Evolutionary conservation across 371 early-diverging fungal species (phyloP).

Genomic region (Mortierella sp.): DNA sequence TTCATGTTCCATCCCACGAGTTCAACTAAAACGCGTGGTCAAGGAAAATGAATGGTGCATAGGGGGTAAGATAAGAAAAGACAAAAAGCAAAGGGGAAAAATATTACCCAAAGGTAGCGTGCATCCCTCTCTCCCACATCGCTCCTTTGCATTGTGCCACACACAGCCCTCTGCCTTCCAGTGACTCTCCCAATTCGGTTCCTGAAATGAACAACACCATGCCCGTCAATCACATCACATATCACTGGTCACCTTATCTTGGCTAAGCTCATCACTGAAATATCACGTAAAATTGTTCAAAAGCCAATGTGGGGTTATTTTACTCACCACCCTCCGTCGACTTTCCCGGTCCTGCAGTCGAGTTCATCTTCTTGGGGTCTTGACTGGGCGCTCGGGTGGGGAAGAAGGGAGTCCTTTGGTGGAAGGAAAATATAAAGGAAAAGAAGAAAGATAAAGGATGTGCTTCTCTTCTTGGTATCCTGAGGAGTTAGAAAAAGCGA

Average conservation of each 20-base stretch:
- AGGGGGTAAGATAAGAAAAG: not conserved
- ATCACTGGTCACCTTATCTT: not conserved
- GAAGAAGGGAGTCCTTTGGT: not conserved
- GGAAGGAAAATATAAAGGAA: not conserved
- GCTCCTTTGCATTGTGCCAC: not conserved
- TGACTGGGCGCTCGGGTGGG: not conserved
- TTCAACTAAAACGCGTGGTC: not conserved
- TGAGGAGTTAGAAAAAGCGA: not conserved
- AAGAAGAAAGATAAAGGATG: not conserved
- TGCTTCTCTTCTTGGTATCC: too few species aligned
- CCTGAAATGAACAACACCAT: not conserved
- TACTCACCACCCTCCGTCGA: slow-evolving; percentile 15
- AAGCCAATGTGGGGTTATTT: not conserved
- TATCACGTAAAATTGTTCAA: not conserved
- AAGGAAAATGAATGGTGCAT: not conserved
- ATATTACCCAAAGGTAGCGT: not conserved
- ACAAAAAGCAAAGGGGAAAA: not conserved
- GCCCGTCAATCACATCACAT: not conserved
- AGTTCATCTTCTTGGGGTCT: slow-evolving; percentile 2
- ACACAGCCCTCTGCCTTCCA: not conserved
- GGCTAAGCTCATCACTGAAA: not conserved
- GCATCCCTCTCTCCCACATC: not conserved
- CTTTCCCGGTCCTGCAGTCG: not conserved
- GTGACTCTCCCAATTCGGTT: not conserved
- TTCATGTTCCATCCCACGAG: not conserved